Percentiles rank a stretch among this genome's conserved stretches.
These are phyloP conservation scores for Waltiozyma sp. DNA, from an alignment of 1,139 yeast genomes.

Conservation along the genomic window DNA sequence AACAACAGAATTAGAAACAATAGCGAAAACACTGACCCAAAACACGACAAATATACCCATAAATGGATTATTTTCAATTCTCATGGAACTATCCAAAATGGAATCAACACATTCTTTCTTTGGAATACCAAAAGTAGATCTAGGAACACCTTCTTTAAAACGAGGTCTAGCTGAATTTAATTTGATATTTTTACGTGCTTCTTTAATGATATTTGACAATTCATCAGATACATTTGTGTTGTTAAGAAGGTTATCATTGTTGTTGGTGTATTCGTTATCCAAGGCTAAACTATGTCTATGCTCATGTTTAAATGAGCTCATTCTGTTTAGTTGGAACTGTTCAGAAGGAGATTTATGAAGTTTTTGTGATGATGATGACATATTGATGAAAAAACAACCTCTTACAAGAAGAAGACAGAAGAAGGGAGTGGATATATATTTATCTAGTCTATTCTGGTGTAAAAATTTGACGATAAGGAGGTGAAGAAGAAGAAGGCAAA, in stretches of 20 bases:
- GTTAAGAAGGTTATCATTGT: neutral
- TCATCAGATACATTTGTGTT: neutral
- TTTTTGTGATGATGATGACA: neutral
- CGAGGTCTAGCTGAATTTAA: neutral
- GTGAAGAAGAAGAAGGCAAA: no score
- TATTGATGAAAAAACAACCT: no score
- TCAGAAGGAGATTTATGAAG: neutral
- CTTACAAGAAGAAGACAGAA: no score
- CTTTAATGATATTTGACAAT: neutral
- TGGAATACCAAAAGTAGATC: constrained; percentile 35
- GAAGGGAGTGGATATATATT: no score
- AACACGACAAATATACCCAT: constrained; percentile 58
- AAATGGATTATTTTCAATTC: constrained; percentile 24
- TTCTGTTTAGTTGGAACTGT: neutral
- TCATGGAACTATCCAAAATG: constrained; percentile 35
- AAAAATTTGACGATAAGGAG: no score
- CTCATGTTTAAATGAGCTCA: neutral
- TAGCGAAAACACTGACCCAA: constrained; percentile 55
- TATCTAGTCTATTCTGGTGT: no score
- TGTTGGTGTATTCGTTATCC: constrained; percentile 1
- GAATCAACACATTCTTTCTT: constrained; percentile 33
- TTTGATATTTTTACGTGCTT: neutral
- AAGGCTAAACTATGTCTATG: neutral
- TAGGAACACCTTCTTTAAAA: constrained; percentile 17
- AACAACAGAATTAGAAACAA: constrained; percentile 36